Conservation (phyloP, 257 asterid genomes). For the Lycium barbarum region DNA sequence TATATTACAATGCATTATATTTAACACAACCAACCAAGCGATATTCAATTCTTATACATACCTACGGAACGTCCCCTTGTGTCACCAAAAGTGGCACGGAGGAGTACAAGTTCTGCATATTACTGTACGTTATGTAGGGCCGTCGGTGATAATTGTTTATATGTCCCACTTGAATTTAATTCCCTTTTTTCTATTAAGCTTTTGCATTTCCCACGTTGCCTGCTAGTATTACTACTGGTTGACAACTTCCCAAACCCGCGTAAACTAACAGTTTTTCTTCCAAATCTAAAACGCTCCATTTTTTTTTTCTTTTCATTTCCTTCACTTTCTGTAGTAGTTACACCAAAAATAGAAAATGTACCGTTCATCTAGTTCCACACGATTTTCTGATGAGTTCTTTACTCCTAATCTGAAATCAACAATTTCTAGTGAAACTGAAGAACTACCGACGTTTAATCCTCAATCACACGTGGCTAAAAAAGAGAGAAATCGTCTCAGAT, state of each 20-base stretch:
- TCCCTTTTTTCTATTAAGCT: neutral
- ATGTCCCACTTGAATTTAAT: neutral
- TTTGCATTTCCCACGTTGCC: constrained; percentile 4
- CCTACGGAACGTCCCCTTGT: too few relatives aligned
- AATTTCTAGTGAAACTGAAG: constrained; percentile 27
- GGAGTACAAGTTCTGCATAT: too few relatives aligned
- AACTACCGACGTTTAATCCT: constrained; percentile 62
- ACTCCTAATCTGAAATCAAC: constrained; percentile 36
- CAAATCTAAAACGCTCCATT: neutral
- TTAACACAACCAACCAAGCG: too few relatives aligned
- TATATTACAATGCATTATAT: too few relatives aligned
- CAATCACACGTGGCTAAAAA: constrained; percentile 60
- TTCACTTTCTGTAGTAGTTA: neutral
- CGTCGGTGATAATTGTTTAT: neutral
- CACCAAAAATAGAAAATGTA: constrained; percentile 31
- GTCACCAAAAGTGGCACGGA: too few relatives aligned
- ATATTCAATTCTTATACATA: too few relatives aligned
- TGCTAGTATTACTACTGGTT: neutral
- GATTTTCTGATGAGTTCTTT: constrained; percentile 74
- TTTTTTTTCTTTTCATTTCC: neutral
- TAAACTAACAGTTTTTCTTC: constrained; percentile 16
- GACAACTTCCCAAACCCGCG: constrained; percentile 28
- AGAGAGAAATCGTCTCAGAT: constrained; percentile 66
- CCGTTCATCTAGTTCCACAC: constrained; percentile 62
- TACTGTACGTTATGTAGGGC: neutral